Conservation (phyloP, 2,329 filamentous ascomycete species). For the Epicoccum nigrum region DNA sequence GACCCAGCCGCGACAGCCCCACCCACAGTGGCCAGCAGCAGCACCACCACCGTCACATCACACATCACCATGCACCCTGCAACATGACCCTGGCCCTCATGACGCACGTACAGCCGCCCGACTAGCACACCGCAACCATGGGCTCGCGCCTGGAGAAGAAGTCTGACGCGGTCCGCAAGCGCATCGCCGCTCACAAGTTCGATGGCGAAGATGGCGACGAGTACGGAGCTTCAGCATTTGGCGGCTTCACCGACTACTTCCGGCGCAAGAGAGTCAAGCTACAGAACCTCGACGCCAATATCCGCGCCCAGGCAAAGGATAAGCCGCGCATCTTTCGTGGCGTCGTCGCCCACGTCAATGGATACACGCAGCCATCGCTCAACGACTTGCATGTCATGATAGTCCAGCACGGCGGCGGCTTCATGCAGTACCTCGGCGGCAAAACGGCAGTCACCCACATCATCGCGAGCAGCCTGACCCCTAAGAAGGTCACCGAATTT, state of each 20-base stretch:
- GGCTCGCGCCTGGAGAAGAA: slow-evolving; percentile 67
- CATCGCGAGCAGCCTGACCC: slow-evolving; percentile 86
- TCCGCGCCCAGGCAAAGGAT: slow-evolving; percentile 70
- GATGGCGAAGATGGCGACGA: slow-evolving; percentile 85
- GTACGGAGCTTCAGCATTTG: slow-evolving; percentile 85
- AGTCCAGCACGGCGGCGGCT: slow-evolving; percentile 91
- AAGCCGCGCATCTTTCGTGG: slow-evolving; percentile 89
- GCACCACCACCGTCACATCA: slow-evolving; percentile 7
- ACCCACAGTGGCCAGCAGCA: neutral
- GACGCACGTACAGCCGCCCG: slow-evolving; percentile 26
- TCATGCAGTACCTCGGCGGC: slow-evolving; percentile 90
- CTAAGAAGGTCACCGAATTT: slow-evolving; percentile 92
- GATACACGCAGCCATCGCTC: slow-evolving; percentile 92
- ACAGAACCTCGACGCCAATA: slow-evolving; percentile 87
- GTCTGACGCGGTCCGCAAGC: slow-evolving; percentile 65
- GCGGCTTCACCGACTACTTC: slow-evolving; percentile 90
- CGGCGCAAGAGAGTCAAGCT: slow-evolving; percentile 95
- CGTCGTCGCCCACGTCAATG: slow-evolving; percentile 88
- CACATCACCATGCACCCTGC: slow-evolving; percentile 6
- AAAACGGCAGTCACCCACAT: slow-evolving; percentile 97
- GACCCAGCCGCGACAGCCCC: slow-evolving; percentile 1
- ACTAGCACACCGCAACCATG: slow-evolving; percentile 51
- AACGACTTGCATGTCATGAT: slow-evolving; percentile 87
- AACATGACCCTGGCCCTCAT: slow-evolving; percentile 34
- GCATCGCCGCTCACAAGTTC: slow-evolving; percentile 74